Evolutionary conservation across 2,329 filamentous ascomycete genomes (phyloP), one percentile per base, ranked within the genome.

Genomic region (Xylariaceae sp.): DNA sequence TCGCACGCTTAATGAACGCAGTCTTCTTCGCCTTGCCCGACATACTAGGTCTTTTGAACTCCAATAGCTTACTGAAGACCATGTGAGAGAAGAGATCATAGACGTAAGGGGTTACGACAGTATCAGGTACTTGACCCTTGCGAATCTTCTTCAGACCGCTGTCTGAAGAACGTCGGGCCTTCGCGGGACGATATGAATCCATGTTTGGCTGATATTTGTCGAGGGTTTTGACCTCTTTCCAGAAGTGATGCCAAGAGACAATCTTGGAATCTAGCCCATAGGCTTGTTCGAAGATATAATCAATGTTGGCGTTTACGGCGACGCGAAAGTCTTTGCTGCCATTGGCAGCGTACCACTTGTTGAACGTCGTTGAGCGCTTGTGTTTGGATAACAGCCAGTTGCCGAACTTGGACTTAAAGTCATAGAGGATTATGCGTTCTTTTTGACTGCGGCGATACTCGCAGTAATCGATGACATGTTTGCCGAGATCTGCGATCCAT

Each of bases 381-480:
- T 89, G 83, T 0, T 63, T 67, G 0, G 64, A 56, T 0, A 58
- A 21, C 0, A 88, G 63, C 85, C 86, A 91, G 0, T 55, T 49
- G 30, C 70, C 67, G 58, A 94, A 94, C 0, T 73, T 62, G 0
- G 54, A 53, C 8, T 74, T 71, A 58, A 94, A 92, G 48, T 83
- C 70, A 2, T 71, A 51, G 0, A 91, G 72, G 0, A 70, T 68
- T 1, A 87, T 76, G 1, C 63, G 65, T 0, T 60, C 62, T 0
- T 61, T 46, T 12, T 58, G 56, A 8, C 67, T 59, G 2, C 67
- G 60, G 54, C 73, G 68, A 9, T 65, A 47, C 2, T 70, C 67
- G 45, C 87, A 72, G 59, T 80, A 94, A 57, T 91, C 86, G 1
- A 91, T 75, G 21, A 87, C 78, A 61, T 90, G 83, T 64, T 92